Evolutionary conservation across 2,329 filamentous ascomycete genomes (phyloP).

Genomic region (Xylariales sp.): DNA sequence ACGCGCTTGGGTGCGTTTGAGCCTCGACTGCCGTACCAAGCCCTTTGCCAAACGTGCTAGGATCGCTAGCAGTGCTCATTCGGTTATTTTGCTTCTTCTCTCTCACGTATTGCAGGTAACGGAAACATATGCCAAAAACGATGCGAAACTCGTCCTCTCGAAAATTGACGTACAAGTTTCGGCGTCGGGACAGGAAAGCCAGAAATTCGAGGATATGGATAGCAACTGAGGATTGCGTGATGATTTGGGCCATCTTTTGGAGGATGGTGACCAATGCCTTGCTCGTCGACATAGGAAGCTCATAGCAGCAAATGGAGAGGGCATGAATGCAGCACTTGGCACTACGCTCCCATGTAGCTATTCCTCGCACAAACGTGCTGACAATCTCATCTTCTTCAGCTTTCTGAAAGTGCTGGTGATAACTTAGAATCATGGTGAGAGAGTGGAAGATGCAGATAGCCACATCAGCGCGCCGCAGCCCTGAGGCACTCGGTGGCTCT

Average conservation of each 20-base stretch:
- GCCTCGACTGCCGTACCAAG: conserved; percentile 15
- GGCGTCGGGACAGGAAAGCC: conserved; percentile 80
- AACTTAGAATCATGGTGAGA: conserved; percentile 84
- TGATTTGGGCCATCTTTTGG: conserved; percentile 91
- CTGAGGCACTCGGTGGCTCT: conserved; percentile 74
- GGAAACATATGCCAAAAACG: conserved; percentile 92
- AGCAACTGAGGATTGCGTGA: conserved; percentile 86
- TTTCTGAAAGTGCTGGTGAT: conserved; percentile 80
- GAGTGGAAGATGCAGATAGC: conserved; percentile 85
- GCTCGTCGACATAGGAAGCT: conserved; percentile 81
- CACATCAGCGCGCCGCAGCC: conserved; percentile 81
- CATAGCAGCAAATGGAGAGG: conserved; percentile 89
- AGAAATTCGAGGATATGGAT: conserved; percentile 96
- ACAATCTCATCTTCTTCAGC: conserved; percentile 87
- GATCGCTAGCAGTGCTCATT: conserved; percentile 40
- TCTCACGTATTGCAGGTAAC: conserved; percentile 85
- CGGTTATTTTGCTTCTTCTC: conserved; percentile 54
- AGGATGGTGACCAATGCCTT: conserved; percentile 83
- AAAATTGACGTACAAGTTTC: conserved; percentile 82
- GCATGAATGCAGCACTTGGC: conserved; percentile 94
- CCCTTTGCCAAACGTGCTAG: conserved; percentile 15
- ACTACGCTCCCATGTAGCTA: conserved; percentile 78
- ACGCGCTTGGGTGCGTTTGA: conserved; percentile 25
- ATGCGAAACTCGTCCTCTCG: conserved; percentile 88
- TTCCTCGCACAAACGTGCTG: conserved; percentile 78